phyloP scores from a whole-genome alignment of 2,329 filamentous ascomycete genomes.

The Volutella citrinella region DNA sequence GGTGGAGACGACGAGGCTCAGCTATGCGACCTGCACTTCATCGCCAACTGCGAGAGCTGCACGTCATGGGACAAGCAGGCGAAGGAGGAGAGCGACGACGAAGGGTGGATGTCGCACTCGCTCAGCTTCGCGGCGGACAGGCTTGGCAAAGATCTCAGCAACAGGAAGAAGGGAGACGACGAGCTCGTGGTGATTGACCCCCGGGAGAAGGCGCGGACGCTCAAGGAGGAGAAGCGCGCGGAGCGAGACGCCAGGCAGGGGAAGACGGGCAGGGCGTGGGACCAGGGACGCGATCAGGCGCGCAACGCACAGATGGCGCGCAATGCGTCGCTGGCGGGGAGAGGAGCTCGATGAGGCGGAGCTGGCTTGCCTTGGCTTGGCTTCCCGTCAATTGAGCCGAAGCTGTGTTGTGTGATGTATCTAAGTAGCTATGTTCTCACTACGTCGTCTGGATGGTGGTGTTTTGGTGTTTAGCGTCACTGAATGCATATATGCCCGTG shows the following conservation, averaged over 20 bases:
- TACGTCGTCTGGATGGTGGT: too few relatives aligned
- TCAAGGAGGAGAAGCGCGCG: slow-evolving; percentile 63
- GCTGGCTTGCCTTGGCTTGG: neutral
- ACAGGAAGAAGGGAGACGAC: slow-evolving; percentile 87
- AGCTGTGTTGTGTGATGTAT: too few relatives aligned
- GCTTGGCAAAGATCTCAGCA: slow-evolving; percentile 85
- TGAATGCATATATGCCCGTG: too few relatives aligned
- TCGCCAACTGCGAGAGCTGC: slow-evolving; percentile 92
- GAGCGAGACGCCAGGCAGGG: slow-evolving; percentile 53
- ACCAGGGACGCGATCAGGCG: slow-evolving; percentile 44
- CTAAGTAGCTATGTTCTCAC: too few relatives aligned
- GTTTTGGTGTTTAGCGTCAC: too few relatives aligned
- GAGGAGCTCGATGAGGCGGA: slow-evolving; percentile 47
- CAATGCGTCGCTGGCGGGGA: slow-evolving; percentile 50
- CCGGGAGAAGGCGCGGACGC: slow-evolving; percentile 71
- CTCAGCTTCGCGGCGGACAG: slow-evolving; percentile 86
- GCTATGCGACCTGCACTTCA: slow-evolving; percentile 92
- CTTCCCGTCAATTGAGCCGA: neutral
- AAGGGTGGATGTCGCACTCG: slow-evolving; percentile 82
- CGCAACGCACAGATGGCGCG: slow-evolving; percentile 56
- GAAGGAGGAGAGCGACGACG: slow-evolving; percentile 57
- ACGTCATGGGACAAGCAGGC: slow-evolving; percentile 73
- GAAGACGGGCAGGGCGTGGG: slow-evolving; percentile 56
- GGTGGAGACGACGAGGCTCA: slow-evolving; percentile 62
- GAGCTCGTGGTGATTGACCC: slow-evolving; percentile 93